Base-by-base conservation (phyloP, 2,329 filamentous ascomycete genomes). In the Stemphylium lycopersici region DNA sequence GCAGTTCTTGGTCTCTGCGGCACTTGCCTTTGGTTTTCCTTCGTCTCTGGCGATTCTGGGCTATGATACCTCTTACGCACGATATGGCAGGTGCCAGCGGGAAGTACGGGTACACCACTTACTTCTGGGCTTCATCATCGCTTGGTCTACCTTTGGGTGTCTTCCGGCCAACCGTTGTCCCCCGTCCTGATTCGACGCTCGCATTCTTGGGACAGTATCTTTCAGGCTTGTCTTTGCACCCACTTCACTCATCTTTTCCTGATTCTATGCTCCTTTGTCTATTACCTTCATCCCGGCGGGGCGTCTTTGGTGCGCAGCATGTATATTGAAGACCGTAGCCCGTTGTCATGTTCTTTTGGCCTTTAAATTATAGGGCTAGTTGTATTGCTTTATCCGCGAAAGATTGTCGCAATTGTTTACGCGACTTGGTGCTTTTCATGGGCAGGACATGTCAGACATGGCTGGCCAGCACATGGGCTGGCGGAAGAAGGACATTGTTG, bases 11-110 rank as follows among this genome's bases (percentile, higher is more conserved):
- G 51, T 43, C 52, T 55, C 47, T 46, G 38, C 44, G 46, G 43
- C 52, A 36, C 56, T 57, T 53, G 48, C 50, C 43, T 52, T 53
- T 52, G 50, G 36, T 59, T 62, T 54, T 50, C 43, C 39, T 53
- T 50, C 42, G 39, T 47, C 32, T 50, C 22, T 46, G 56, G 55
- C 39, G 42, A 59, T 58, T 55, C 40, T 58, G 51, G 59, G 58
- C 49, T 61, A 62, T 52, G 49, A 48, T 56, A 52, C 47, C 54
- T 60, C 32, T 45, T 52, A 65, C 57, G 56, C 60, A 67, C 58
- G 65, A 63, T 46, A 55, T 61, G 46, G 64, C 54, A 55, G 56
- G 60, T 56, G 56, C 63, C 56, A 62, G 57, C 56, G 55, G 61
- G 59, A 63, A 58, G 63, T 58, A 54, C 49, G 41, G 48, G 58